A percentile compares a stretch with the other conserved stretches of the same genome.
Conservation (phyloP, 2,329 filamentous ascomycete species). For the Penicillium digitatum region DNA sequence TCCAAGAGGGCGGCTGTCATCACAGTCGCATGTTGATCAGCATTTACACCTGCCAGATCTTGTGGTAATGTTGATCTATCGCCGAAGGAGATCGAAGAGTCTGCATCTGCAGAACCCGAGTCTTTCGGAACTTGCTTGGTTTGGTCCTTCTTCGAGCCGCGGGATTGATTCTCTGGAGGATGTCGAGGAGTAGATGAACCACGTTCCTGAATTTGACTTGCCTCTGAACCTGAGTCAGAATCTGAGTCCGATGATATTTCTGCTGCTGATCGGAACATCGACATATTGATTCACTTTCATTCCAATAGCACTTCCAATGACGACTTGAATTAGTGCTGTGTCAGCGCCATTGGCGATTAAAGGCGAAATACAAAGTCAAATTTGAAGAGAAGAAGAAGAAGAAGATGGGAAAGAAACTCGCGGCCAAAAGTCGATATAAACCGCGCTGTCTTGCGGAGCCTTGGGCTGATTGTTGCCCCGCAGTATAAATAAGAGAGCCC, state of each 20-base stretch:
- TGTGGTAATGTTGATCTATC: conserved; percentile 19
- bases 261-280: conserved; percentile 40
- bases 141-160: conserved; percentile 4
- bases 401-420: neutral
- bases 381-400: neutral
- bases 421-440: neutral
- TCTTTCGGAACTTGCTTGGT: neutral
- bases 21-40: conserved; percentile 38
- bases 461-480: conserved; percentile 2
- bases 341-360: neutral
- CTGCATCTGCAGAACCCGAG: conserved; percentile 10
- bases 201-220: conserved; percentile 17
- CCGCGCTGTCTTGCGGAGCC: neutral
- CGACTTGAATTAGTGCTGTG: neutral
- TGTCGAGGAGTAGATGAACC: conserved; percentile 1
- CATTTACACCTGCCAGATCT: conserved; percentile 30
- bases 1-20: conserved; percentile 46
- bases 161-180: neutral
- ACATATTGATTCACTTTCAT: conserved; percentile 28
- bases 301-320: neutral
- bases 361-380: too few relatives aligned
- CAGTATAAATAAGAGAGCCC: neutral
- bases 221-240: conserved; percentile 28
- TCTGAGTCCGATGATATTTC: conserved; percentile 38
- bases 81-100: conserved; percentile 17